phyloP scores from a whole-genome alignment of 2,329 filamentous ascomycete species.

The Fusarium stilboides region DNA sequence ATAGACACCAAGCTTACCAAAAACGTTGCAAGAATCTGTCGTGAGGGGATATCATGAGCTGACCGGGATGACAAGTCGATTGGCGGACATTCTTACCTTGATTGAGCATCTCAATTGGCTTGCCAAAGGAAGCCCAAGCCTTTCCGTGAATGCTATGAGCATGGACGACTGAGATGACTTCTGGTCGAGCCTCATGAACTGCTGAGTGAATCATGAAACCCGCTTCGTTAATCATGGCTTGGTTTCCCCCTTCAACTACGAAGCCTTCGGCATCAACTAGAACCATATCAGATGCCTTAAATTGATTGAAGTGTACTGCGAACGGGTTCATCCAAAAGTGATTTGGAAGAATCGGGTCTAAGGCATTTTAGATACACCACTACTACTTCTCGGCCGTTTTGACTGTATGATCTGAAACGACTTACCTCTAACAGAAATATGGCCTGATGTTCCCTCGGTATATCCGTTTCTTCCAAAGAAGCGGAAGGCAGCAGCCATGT shows the following conservation, averaged over 20 bases:
- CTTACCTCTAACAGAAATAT: neutral
- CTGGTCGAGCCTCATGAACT: slow-evolving; percentile 72
- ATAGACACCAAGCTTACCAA: neutral
- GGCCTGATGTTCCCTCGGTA: neutral
- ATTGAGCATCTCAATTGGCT: slow-evolving; percentile 76
- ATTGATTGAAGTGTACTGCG: neutral
- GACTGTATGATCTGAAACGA: no score
- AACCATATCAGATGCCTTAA: slow-evolving; percentile 69
- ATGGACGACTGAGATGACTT: slow-evolving; percentile 76
- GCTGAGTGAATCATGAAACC: slow-evolving; percentile 78
- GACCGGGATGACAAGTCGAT: no score
- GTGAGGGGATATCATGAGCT: no score
- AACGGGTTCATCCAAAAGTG: neutral
- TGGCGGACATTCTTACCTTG: no score
- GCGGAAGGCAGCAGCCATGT: neutral
- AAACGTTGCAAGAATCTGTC: slow-evolving; percentile 60
- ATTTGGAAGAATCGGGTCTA: neutral
- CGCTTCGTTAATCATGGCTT: slow-evolving; percentile 71
- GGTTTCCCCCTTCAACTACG: neutral
- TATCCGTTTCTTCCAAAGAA: neutral
- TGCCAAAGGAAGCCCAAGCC: slow-evolving; percentile 74
- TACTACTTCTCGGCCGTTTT: no score
- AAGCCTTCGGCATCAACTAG: slow-evolving; percentile 61
- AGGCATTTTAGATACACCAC: no score
- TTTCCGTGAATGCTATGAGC: slow-evolving; percentile 74